Base-by-base conservation (phyloP, 768 basidiomycete species). In the Boletus tomentosulus region DNA sequence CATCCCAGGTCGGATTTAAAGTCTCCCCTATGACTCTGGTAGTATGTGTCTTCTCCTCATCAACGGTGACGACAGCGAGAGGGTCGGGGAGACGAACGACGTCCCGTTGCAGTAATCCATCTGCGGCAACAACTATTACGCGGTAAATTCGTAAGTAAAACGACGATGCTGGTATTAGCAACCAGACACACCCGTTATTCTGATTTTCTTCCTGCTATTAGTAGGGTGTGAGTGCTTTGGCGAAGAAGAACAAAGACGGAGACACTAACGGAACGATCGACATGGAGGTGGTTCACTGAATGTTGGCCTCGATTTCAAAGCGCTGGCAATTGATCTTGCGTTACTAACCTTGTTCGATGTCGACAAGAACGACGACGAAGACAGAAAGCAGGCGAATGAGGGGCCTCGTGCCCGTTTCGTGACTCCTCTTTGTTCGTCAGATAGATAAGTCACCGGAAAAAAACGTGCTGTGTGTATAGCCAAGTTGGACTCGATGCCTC, bases 21-120 rank as follows among this genome's bases (percentile, higher is more conserved):
- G 91, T 92, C 75, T 92, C 94, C 78, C 92, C 98, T 66, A 98
- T 96, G 31, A 96, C 96, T 51, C 89, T 92, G 15, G 95, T 98
- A 0, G 96, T 96, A 61, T 92, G 89, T 0, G 95, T 98, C 72
- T 98, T 94, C 70, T 97, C 94, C 3, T 92, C 92, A 62, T 99
- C 96, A 41, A 98, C 93, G 19, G 96, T 98, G 70, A 98, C 88
- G 64, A 99, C 93, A 6, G 97, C 96, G 68, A 98, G 98, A 4
- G 97, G 96, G 72, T 98, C 95, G 3, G 96, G 96, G 6, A 98
- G 85, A 48, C 95, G 85, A 69, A 96, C 93, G 51, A 95, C 92
- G 76, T 96, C 93, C 53, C 93, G 89, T 75, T 96, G 95, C 45
- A 88, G 87, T n/a, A 97, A 75, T 10, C 89, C 89, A 73, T 96